Conservation (phyloP, 2,329 filamentous ascomycete species). For the Endocalyx cinctus region DNA sequence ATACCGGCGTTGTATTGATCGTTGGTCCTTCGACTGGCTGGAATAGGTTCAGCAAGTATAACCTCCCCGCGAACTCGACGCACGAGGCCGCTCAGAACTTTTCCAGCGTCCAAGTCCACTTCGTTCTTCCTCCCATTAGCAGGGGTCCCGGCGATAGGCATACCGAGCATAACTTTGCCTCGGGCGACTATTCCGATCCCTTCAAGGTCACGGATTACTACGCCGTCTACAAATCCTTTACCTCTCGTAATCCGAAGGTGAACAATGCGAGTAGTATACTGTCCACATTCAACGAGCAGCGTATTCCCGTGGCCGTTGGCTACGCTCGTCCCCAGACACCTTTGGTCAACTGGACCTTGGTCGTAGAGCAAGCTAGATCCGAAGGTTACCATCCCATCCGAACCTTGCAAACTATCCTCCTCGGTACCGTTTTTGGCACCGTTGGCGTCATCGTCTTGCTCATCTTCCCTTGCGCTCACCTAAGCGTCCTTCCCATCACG, state of each 20-base stretch:
- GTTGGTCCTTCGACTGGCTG: conserved; percentile 62
- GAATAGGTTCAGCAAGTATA: conserved; percentile 55
- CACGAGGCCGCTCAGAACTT: conserved; percentile 34
- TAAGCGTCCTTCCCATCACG: conserved; percentile 75
- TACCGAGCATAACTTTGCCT: conserved; percentile 33
- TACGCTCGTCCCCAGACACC: conserved; percentile 64
- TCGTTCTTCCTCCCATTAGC: conserved; percentile 53
- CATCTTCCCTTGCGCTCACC: conserved; percentile 74
- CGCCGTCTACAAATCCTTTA: conserved; percentile 57
- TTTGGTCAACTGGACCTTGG: conserved; percentile 75
- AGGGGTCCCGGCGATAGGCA: conserved; percentile 44
- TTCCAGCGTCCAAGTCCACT: conserved; percentile 45
- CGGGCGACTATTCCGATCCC: conserved; percentile 38
- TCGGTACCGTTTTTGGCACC: conserved; percentile 82
- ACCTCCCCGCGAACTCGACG: conserved; percentile 43
- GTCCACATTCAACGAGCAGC: conserved; percentile 69
- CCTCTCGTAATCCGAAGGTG: conserved; percentile 39
- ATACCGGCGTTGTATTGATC: conserved; percentile 65
- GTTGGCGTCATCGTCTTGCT: conserved; percentile 67
- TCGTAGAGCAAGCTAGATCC: conserved; percentile 69
- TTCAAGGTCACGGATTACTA: conserved; percentile 62
- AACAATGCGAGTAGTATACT: conserved; percentile 69
- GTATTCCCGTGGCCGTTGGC: conserved; percentile 68
- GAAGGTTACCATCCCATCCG: conserved; percentile 76
- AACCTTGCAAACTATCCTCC: conserved; percentile 71